Evolutionary conservation across 1,139 yeast species (phyloP), one percentile per base, ranked within the genome.

Genomic region (Yamadazyma buinensis): DNA sequence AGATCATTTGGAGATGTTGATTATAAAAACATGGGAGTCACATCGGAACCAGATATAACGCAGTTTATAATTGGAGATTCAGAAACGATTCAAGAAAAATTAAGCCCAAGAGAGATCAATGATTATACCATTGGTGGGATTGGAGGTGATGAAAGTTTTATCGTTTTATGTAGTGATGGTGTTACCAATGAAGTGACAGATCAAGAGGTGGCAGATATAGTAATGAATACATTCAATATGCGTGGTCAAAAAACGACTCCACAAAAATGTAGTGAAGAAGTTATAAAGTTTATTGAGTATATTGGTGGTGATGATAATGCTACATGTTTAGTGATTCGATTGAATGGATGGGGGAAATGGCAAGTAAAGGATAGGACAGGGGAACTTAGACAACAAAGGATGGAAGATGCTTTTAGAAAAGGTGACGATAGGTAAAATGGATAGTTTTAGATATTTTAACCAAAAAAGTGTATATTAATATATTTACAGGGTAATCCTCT

Each of bases 341-440:
- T 92, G 37, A 72, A 75, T 28, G 96, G 96, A 7, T 92, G 98
- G 98, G 96, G 95, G 10, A 73, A 77, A 37, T 92, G 97, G 97
- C 92, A 92, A 5, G 62, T 74, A 40, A 51, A 67, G 11, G 97
- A 92, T 61, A 65, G 95, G 32, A 87, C 97, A 0, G 97, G 95
- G 2, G 77, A 72, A 33, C 59, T 79, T 35, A 71, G 97, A 44
- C 95, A 84, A 54, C 80, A 82, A 38, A 69, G 87, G 47, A 68
- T 90, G 58, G 71, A 68, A 41, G 77, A 71, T 40, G 65, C 48
- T 5, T 43, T 46, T 39, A 54, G 57, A 32, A 74, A 75, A 10
- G 59, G 74, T 36, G 47, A 42, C 14, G 35, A 34, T 28, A 33
- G 35, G 11, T 33, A 20, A 17, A 17, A 7, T 17, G 19, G 7